Evolutionary conservation across 169 alveolate species (phyloP).

Genomic region (Plasmodium yoelii): DNA sequence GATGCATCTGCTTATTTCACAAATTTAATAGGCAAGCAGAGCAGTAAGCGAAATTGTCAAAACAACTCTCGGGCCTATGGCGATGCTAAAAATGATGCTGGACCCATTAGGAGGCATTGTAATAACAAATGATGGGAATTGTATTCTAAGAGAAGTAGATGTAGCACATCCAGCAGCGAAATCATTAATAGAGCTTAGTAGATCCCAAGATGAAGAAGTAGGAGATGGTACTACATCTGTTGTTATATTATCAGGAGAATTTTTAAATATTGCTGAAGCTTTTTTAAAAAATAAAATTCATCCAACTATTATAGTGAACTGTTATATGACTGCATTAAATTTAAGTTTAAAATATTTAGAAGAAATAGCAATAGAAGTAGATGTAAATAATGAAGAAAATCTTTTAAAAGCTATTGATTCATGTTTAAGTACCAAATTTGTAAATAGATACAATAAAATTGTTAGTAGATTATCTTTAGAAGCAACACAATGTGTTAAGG

Average conservation of each 20-base stretch:
- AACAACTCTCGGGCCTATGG: constrained; percentile 98
- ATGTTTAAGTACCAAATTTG: constrained; percentile 94
- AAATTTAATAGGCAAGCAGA: constrained; percentile 92
- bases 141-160: constrained; percentile 98
- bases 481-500: constrained; percentile 93
- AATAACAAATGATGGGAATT: constrained; percentile 98
- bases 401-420: constrained; percentile 88
- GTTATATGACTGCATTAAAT: constrained; percentile 95
- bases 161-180: constrained; percentile 99
- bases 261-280: constrained; percentile 95
- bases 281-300: constrained; percentile 95
- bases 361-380: constrained; percentile 91
- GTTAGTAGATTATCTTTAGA: constrained; percentile 94
- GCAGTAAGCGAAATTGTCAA: constrained; percentile 97
- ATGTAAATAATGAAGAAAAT: constrained; percentile 89
- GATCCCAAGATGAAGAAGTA: constrained; percentile 99
- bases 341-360: constrained; percentile 91
- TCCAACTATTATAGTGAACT: constrained; percentile 96
- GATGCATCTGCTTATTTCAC: too few species aligned
- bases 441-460: constrained; percentile 95
- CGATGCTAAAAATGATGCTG: constrained; percentile 99
- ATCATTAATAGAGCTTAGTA: constrained; percentile 96
- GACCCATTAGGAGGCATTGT: constrained; percentile 99
- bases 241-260: constrained; percentile 97
- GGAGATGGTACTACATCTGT: constrained; percentile 99